These are phyloP conservation scores for Cystobasidium slooffiae DNA, from an alignment of 1,284 basidiomycete species.

Conservation along the genomic window DNA sequence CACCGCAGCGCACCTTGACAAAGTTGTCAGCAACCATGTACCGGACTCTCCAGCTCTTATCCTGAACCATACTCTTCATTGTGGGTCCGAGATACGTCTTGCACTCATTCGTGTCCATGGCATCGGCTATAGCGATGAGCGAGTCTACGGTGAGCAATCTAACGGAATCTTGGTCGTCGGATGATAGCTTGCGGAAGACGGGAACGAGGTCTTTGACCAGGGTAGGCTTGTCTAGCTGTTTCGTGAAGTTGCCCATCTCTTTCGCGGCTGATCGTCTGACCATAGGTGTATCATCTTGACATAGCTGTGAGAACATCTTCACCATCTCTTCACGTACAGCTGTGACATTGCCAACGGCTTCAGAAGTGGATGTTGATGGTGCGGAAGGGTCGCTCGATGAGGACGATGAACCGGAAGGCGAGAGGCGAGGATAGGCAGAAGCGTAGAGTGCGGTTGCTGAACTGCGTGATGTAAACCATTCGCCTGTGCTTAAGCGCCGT, in stretches of 20 bases:
- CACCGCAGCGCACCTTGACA: constrained; percentile 70
- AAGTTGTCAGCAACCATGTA: constrained; percentile 99
- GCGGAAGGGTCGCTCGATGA: constrained; percentile 25
- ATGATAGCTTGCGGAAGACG: constrained; percentile 90
- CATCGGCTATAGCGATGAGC: constrained; percentile 87
- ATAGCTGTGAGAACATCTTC: constrained; percentile 80
- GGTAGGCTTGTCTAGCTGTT: constrained; percentile 73
- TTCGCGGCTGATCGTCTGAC: constrained; percentile 95
- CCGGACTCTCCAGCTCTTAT: constrained; percentile 98
- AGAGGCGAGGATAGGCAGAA: constrained; percentile 83
- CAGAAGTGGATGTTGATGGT: constrained; percentile 30
- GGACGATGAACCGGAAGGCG: constrained; percentile 51
- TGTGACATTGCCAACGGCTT: constrained; percentile 48
- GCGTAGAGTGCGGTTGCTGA: constrained; percentile 94
- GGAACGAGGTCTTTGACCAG: constrained; percentile 82
- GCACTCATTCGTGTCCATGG: constrained; percentile 81
- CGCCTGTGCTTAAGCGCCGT: constrained; percentile 85
- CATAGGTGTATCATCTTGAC: constrained; percentile 98
- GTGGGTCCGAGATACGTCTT: constrained; percentile 84
- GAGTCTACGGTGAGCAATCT: constrained; percentile 94
- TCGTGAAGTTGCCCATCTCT: constrained; percentile 75
- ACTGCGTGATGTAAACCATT: constrained; percentile 99
- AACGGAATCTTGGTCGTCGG: constrained; percentile 98
- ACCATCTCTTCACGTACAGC: constrained; percentile 85
- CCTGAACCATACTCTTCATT: constrained; percentile 82